Base-by-base conservation (phyloP, 495 filamentous ascomycete species). In the Physcia stellaris region DNA sequence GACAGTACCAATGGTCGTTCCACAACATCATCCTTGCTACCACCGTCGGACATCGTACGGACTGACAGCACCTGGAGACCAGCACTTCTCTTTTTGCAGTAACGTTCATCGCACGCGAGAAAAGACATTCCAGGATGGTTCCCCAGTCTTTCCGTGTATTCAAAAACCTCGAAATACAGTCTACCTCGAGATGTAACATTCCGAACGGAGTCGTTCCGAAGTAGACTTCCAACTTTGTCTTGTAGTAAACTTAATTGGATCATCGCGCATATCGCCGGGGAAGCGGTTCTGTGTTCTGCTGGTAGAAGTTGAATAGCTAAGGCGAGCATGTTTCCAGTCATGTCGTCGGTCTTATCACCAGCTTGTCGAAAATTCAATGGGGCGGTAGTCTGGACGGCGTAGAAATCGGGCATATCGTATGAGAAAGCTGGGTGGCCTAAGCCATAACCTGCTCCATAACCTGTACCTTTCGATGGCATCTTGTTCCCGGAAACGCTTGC, bases 121-220 rank as follows among this genome's bases (percentile, higher is more conserved):
- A 38, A 24, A 1, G 37, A 32, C 3, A 44, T 42, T 15, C 17
- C 23, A 17, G 13, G 18, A 41, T 53, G 44, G 12, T 13, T 23
- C 7, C 39, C 41, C 2, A 59, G 33, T 2, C 34, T 20, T 2
- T 44, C 20, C 0, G 59, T 35, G 32, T 58, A 48, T 33, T 45
- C 39, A 1, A 61, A 38, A 10, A 51, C 13, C 6, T 18, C 38
- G 26, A 52, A 37, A 37, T 59, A 61, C 2, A 58, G 42, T 2
- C 33, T 34, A 16, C 32, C 29, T 23, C 56, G 48, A 22, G 41
- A 51, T 6, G 47, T 46, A n/a, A 49, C 53, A 32, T 61, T 53
- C 29, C 56, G 50, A 4, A 61, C 26, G 5, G 54, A 56, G 24
- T 56, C 58, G 23, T 58, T 61, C 4, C 53, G 46, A 12, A 61